phyloP scores from a whole-genome alignment of 805 yeast species.

The Cyberlindnera lachancei region DNA sequence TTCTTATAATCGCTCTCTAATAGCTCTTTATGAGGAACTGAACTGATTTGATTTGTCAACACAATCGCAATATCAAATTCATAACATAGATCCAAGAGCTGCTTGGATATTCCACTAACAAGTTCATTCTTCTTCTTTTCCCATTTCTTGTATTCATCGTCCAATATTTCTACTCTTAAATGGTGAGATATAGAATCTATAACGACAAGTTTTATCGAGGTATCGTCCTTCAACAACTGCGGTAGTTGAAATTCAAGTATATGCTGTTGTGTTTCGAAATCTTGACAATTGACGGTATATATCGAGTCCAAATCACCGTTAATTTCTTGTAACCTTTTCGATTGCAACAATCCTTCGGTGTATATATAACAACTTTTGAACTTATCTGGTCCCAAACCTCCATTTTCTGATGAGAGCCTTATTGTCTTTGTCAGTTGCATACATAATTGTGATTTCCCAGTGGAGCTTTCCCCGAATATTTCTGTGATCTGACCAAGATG shows the following conservation, averaged over 20 bases:
- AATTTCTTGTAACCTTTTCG: constrained; percentile 52
- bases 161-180: constrained; percentile 52
- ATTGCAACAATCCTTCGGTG: constrained; percentile 70
- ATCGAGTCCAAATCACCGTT: constrained; percentile 32
- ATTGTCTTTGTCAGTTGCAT: constrained; percentile 57
- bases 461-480: constrained; percentile 74
- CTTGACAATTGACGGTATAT: constrained; percentile 51
- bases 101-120: constrained; percentile 35
- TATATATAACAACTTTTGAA: constrained; percentile 60
- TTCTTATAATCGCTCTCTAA: constrained; percentile 18
- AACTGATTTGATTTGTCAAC: constrained; percentile 76
- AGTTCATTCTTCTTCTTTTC: constrained; percentile 34
- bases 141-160: constrained; percentile 8
- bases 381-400: constrained; percentile 37
- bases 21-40: constrained; percentile 32
- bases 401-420: constrained; percentile 39
- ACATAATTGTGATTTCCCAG: constrained; percentile 80
- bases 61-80: constrained; percentile 51
- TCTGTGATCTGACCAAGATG: constrained; percentile 56
- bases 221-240: constrained; percentile 32
- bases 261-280: constrained; percentile 68
- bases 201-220: constrained; percentile 49
- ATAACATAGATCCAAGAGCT: constrained; percentile 42
- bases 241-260: constrained; percentile 67
- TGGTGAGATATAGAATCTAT: constrained; percentile 85